Conservation (phyloP, 306 rosid species). For the Quercus rubra region DNA sequence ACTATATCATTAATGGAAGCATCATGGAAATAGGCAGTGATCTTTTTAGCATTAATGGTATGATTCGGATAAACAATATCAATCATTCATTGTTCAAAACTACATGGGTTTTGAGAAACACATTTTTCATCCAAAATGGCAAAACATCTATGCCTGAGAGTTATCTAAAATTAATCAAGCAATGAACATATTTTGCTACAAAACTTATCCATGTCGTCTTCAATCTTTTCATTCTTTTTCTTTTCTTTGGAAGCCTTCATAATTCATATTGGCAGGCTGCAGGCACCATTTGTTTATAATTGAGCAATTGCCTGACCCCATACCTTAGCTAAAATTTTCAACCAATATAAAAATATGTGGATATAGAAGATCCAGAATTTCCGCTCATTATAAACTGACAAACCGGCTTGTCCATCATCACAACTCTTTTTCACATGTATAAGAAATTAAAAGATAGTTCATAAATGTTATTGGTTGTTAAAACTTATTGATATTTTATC, state of each 20-base stretch:
- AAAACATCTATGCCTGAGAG: not conserved
- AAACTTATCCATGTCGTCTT: conserved; percentile 28
- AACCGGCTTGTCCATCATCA: conserved; percentile 34
- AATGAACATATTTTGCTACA: not conserved
- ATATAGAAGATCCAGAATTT: conserved; percentile 8
- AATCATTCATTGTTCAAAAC: no score
- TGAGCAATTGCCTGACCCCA: conserved; percentile 33
- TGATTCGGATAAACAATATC: no score
- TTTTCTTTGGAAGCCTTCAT: conserved; percentile 21
- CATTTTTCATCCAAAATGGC: no score
- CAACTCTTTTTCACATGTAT: conserved; percentile 22
- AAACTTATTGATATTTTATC: no score
- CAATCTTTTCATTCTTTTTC: conserved; percentile 24
- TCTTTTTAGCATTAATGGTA: not conserved
- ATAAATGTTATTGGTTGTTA: no score
- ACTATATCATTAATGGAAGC: not conserved
- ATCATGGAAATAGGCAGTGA: not conserved
- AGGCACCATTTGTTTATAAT: conserved; percentile 19
- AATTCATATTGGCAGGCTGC: conserved; percentile 18
- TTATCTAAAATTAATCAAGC: not conserved
- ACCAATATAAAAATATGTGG: not conserved
- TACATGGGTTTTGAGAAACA: no score
- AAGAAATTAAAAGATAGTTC: no score
- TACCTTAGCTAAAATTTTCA: conserved; percentile 8
- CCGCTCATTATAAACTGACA: conserved; percentile 23